A percentile compares a stretch with the other conserved stretches of the same genome.
These are phyloP conservation scores for Trichoderma sp. DNA, from an alignment of 2,329 filamentous ascomycete species.

Conservation along the genomic window DNA sequence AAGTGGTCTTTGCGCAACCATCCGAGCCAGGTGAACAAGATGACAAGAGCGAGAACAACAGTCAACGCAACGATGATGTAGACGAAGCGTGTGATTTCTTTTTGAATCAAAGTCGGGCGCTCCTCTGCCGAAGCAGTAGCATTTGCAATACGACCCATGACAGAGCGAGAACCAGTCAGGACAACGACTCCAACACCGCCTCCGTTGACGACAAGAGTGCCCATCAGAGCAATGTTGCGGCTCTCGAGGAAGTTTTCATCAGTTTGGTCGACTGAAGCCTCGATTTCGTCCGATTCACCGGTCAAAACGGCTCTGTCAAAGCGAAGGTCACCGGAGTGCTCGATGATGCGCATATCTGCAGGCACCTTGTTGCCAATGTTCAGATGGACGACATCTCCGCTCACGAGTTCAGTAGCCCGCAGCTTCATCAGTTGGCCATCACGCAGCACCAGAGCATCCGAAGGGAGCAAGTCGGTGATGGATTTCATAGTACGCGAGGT, in stretches of 20 bases:
- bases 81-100: conserved; percentile 44
- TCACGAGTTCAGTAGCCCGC: conserved; percentile 43
- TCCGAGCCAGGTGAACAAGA: conserved; percentile 45
- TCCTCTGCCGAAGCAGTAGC: conserved; percentile 38
- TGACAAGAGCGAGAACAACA: conserved; percentile 37
- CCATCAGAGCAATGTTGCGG: conserved; percentile 44
- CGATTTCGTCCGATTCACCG: conserved; percentile 42
- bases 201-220: conserved; percentile 42
- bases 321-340: conserved; percentile 41
- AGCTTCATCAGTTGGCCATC: conserved; percentile 42
- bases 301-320: conserved; percentile 43
- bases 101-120: conserved; percentile 39
- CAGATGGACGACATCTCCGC: conserved; percentile 46
- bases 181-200: conserved; percentile 40
- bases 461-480: conserved; percentile 44
- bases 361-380: conserved; percentile 48
- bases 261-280: conserved; percentile 39
- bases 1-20: conserved; percentile 40
- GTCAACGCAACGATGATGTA: conserved; percentile 41
- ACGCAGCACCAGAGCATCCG: conserved; percentile 43
- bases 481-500: conserved; percentile 46
- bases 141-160: conserved; percentile 42
- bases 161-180: conserved; percentile 38
- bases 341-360: conserved; percentile 44
- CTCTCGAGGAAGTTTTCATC: conserved; percentile 43